These are phyloP conservation scores for Cephaloascus fragrans DNA, from an alignment of 805 yeast genomes.

Conservation along the genomic window DNA sequence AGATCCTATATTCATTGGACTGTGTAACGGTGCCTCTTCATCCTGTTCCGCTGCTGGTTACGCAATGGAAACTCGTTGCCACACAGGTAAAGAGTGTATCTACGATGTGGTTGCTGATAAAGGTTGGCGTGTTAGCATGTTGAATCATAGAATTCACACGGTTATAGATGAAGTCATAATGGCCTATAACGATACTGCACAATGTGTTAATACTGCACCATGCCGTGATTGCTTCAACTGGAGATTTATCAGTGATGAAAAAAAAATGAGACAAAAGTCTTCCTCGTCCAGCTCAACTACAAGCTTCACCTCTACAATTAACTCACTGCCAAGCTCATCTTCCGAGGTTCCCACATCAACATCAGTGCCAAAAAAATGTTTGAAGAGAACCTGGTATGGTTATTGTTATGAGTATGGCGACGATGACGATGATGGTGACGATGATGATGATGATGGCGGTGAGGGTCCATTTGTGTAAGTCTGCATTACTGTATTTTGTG, in stretches of 20 bases:
- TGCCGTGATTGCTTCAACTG: constrained; percentile 89
- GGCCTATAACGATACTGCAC: constrained; percentile 68
- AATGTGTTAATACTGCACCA: constrained; percentile 66
- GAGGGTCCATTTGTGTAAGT: too few relatives aligned
- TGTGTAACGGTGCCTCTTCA: constrained; percentile 88
- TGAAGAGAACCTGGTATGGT: constrained; percentile 61
- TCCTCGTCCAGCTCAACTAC: constrained; percentile 24
- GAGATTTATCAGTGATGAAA: constrained; percentile 55
- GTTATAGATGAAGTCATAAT: constrained; percentile 75
- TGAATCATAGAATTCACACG: constrained; percentile 84
- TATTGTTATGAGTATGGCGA: constrained; percentile 36
- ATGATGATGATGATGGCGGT: not conserved
- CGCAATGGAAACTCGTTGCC: constrained; percentile 96
- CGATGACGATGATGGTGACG: not conserved
- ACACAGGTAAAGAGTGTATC: constrained; percentile 77
- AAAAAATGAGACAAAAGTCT: constrained; percentile 26
- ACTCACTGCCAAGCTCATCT: too few relatives aligned
- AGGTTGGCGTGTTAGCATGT: constrained; percentile 85
- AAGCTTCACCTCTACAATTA: not conserved
- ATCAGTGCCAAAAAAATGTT: constrained; percentile 32
- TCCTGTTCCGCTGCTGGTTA: constrained; percentile 88
- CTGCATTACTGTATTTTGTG: too few relatives aligned
- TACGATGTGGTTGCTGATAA: constrained; percentile 84
- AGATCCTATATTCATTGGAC: constrained; percentile 94
- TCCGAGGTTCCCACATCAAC: not conserved